Evolutionary conservation across 2,329 filamentous ascomycete species (phyloP), one percentile per base, ranked within the genome.

Genomic region (Paecilomyces sp.): DNA sequence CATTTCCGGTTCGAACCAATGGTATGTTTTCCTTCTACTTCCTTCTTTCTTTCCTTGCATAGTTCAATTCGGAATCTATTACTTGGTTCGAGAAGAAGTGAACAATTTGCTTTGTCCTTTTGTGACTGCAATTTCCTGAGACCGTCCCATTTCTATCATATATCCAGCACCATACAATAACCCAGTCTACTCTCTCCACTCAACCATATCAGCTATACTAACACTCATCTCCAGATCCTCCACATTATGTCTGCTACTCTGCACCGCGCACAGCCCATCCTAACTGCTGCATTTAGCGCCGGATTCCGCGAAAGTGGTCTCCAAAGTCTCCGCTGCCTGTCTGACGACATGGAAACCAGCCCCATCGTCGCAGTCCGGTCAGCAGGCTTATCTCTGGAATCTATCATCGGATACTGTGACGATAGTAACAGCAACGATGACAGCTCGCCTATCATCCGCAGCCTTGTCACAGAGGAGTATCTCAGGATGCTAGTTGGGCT

Each of bases 1-100:
- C 91, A 93, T 74, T 90, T 96, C 77, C 94, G 96, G 74, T 97
- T 95, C 70, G 92, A 97, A 73, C 91, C 92, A 3, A 92, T 97
- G 91, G 92, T 96, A 82, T 71, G 86, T 72, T 34, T 22, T 22
- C 22, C 22, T 22, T 22, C 22, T 22, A 22, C 22, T 56, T 54
- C 9, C 30, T 54, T 55, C n/a, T 54, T 59, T n/a, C 18, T 28
- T 33, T 15, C 15, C 15, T 50, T 13, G 54, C 34, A 31, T 55
- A 31, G 24, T 25, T 58, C 13, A 36, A 28, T 15, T 41, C 33
- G 4, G 22, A 54, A 7, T 58, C 8, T 59, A n/a, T 13, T 22
- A 15, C 13, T 13, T n/a, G 13, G 15, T 15, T 6, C 6, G 12
- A 13, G n/a, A 41, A 36, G 31, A 59, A 22, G 59, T 15, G 7